Evolutionary conservation across 805 yeast species (phyloP), one percentile per base, ranked within the genome.

Genomic region (Helenozyma rhizophorensis): DNA sequence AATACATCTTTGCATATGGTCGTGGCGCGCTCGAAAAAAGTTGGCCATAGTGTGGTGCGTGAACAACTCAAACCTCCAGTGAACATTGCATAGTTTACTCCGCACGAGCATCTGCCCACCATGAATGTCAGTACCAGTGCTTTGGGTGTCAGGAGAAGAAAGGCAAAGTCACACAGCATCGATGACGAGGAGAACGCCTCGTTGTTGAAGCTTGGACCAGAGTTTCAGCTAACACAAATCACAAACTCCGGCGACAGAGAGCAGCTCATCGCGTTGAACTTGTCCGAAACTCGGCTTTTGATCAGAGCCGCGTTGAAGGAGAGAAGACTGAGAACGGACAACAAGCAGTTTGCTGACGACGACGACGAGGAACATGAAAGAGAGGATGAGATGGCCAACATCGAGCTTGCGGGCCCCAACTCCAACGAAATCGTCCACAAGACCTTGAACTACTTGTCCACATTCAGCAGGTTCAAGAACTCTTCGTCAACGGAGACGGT

Each of bases 141-240:
- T 4, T 74, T 86, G 30, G 90, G 89, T 17, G 84, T 83, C 27
- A 76, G 87, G 54, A 79, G 95, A 65, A 76, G 95, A 59, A 70
- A 69, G 43, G 69, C 73, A 17, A 70, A 60, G 40, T 57, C 66
- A 9, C 78, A 65, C 51, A 80, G 78, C 37, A 71, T 77, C 26
- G 89, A 80, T 37, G 95, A 85, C 43, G 97, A 89, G 51, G 97
- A 90, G 54, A 94, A 93, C 52, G 94, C 97, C 0, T 78, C 96
- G 0, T 72, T 75, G 32, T 71, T 93, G 47, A 82, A 83, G 52
- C 73, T 93, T 36, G 98, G 98, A 8, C 90, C 95, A 17, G 98
- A 93, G 62, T 93, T 93, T 54, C 89, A 81, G 48, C 60, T 83
- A 32, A 76, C 74, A 21, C 97, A 89, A 56, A 62, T 80, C 23